These are phyloP conservation scores for Stellera chamaejasme DNA, from an alignment of 345 rosid genomes.

Conservation along the genomic window DNA sequence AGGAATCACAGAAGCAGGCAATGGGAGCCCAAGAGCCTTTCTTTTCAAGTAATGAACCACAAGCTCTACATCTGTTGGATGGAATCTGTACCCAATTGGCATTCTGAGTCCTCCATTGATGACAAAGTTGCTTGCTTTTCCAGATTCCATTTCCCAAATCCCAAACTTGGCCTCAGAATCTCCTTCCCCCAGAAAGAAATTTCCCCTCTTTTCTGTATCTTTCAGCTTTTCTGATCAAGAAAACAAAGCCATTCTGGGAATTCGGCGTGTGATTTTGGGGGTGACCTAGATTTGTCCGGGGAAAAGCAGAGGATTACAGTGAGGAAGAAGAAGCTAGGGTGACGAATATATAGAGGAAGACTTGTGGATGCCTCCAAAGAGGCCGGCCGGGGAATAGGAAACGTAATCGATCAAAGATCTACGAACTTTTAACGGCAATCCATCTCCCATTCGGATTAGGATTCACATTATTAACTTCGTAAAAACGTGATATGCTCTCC, in stretches of 20 bases:
- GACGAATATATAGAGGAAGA: slow-evolving; percentile 6
- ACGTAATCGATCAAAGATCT: slow-evolving; percentile 1
- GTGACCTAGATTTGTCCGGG: not conserved
- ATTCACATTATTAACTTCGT: no score
- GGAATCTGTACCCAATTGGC: slow-evolving; percentile 84
- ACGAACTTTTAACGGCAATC: no score
- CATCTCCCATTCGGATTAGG: no score
- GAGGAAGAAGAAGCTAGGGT: slow-evolving; percentile 8
- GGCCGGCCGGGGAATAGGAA: not conserved
- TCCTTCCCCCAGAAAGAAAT: no score
- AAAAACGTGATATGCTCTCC: not conserved
- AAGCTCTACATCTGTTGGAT: slow-evolving; percentile 84
- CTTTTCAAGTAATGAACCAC: slow-evolving; percentile 70
- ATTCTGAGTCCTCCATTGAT: slow-evolving; percentile 43
- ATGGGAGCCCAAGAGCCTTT: slow-evolving; percentile 45
- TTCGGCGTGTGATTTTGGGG: no score
- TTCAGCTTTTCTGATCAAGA: no score
- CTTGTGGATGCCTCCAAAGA: no score
- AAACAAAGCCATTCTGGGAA: no score
- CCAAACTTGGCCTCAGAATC: not conserved
- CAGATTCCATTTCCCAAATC: slow-evolving; percentile 22
- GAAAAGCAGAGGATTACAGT: not conserved
- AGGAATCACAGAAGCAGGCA: slow-evolving; percentile 71
- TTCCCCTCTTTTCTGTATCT: no score
- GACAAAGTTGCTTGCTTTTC: slow-evolving; percentile 6